Percentiles rank a stretch among this genome's conserved stretches.
Evolutionary conservation across 805 yeast species (phyloP).

Genomic region (Groenewaldozyma salmanticensis): DNA sequence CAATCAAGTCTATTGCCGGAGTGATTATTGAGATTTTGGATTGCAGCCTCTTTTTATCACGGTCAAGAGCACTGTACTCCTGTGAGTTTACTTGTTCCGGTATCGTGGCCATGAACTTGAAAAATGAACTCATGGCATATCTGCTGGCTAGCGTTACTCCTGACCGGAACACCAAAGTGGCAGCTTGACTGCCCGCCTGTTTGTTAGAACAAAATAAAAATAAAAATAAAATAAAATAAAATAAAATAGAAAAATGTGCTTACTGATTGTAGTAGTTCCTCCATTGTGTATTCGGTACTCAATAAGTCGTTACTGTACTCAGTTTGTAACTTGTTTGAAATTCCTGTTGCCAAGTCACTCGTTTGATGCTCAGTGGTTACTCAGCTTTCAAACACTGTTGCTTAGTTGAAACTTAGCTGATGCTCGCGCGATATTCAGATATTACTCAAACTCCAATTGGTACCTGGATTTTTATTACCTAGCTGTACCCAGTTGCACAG

Average conservation of each 20-base stretch:
- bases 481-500: no score
- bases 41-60: constrained; percentile 37
- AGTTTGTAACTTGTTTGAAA: no score
- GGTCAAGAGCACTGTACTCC: constrained; percentile 38
- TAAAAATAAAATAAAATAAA: constrained; percentile 10
- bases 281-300: no score
- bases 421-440: no score
- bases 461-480: no score
- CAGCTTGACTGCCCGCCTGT: constrained; percentile 66
- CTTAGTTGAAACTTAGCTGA: no score
- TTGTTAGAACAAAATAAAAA: constrained; percentile 17
- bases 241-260: background rate
- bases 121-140: constrained; percentile 58
- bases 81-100: constrained; percentile 32
- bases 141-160: constrained; percentile 68
- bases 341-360: no score
- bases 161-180: constrained; percentile 69
- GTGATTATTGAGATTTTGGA: constrained; percentile 52
- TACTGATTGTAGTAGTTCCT: constrained; percentile 7
- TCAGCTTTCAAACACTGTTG: no score
- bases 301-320: no score
- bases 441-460: no score
- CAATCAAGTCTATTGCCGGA: constrained; percentile 58
- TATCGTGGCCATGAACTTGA: constrained; percentile 38
- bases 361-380: no score